Percentiles rank a stretch among this genome's conserved stretches.
These are phyloP conservation scores for Pyrus hybrid DNA, from an alignment of 331 rosid species.

Conservation along the genomic window DNA sequence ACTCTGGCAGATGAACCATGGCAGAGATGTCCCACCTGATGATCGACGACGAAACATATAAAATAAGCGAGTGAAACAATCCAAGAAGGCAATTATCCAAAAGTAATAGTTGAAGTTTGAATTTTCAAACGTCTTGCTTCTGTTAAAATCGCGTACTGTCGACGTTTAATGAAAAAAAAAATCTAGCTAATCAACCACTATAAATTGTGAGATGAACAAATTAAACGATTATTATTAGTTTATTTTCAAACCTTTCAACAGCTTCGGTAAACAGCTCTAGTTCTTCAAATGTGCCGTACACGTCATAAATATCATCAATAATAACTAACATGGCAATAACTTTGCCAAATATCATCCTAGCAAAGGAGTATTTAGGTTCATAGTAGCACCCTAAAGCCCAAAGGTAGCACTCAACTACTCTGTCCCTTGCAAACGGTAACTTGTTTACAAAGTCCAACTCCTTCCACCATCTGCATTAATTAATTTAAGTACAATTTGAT, in stretches of 20 bases:
- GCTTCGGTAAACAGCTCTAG: neutral
- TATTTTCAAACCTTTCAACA: neutral
- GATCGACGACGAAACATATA: no score
- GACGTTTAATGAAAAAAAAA: no score
- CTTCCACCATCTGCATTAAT: conserved; percentile 35
- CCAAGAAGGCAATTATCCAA: no score
- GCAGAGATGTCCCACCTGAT: neutral
- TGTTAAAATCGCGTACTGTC: no score
- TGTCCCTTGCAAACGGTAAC: conserved; percentile 30
- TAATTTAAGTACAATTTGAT: no score
- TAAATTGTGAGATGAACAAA: no score
- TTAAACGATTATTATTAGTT: no score
- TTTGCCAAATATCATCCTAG: conserved; percentile 19
- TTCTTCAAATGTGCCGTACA: conserved; percentile 6
- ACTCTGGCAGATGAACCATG: neutral
- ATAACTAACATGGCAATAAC: neutral
- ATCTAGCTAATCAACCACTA: no score
- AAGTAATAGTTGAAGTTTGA: no score
- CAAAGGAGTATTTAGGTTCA: conserved; percentile 12
- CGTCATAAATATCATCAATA: conserved; percentile 45
- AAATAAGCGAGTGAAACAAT: neutral
- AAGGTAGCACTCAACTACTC: conserved; percentile 27
- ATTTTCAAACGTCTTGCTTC: no score
- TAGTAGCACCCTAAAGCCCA: conserved; percentile 13
- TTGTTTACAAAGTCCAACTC: conserved; percentile 5